These are phyloP conservation scores for Aspergillus sp. DNA, from an alignment of 2,329 filamentous ascomycete species.

Conservation along the genomic window DNA sequence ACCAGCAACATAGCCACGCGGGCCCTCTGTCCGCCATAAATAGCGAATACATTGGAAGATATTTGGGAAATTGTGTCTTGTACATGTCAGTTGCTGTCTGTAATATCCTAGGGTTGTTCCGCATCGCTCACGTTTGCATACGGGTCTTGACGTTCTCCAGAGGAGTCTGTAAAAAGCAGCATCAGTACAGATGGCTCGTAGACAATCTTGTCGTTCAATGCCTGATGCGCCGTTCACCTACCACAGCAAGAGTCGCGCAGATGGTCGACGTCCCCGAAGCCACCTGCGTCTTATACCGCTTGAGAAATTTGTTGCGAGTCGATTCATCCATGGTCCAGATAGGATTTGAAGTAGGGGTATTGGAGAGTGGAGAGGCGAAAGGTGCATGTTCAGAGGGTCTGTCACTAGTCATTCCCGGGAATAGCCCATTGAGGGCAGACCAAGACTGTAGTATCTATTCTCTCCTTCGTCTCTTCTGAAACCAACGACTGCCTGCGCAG, in stretches of 20 bases:
- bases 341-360: slow-evolving; percentile 26
- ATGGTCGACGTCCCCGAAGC: slow-evolving; percentile 40
- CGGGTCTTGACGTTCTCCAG: slow-evolving; percentile 45
- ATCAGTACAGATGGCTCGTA: background rate
- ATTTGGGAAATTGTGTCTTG: slow-evolving; percentile 40
- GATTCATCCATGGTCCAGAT: slow-evolving; percentile 32
- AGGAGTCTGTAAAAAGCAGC: slow-evolving; percentile 30
- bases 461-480: slow-evolving; percentile 10
- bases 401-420: slow-evolving; percentile 32
- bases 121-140: slow-evolving; percentile 42
- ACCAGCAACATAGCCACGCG: slow-evolving; percentile 44
- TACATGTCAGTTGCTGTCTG: slow-evolving; percentile 2
- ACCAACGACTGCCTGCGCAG: slow-evolving; percentile 3
- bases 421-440: slow-evolving; percentile 24
- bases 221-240: slow-evolving; percentile 21
- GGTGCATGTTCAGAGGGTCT: slow-evolving; percentile 36
- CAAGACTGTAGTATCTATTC: background rate
- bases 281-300: slow-evolving; percentile 42
- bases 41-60: slow-evolving; percentile 38
- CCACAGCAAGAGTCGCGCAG: slow-evolving; percentile 40
- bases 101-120: slow-evolving; percentile 2
- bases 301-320: slow-evolving; percentile 38
- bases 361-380: slow-evolving; percentile 26
- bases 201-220: background rate
- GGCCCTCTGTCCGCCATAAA: slow-evolving; percentile 41